Percentiles rank a stretch among this genome's conserved stretches.
Evolutionary conservation across 306 rosid genomes (phyloP).

Genomic region (Pyrus communis): DNA sequence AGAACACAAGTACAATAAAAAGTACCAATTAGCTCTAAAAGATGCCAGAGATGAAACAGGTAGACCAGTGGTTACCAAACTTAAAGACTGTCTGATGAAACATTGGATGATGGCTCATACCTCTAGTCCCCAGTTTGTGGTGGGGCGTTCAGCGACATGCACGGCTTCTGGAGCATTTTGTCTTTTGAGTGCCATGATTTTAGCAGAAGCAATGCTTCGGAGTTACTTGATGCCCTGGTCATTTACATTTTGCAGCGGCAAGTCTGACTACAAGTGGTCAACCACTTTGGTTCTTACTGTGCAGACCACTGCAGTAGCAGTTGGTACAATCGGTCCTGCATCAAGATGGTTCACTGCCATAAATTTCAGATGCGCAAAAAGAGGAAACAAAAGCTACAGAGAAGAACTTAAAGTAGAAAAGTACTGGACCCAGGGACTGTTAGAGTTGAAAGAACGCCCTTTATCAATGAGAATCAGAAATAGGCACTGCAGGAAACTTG

Average conservation of each 20-base stretch:
- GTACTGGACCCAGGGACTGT: slow-evolving; percentile 56
- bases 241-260: slow-evolving; percentile 52
- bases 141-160: slow-evolving; percentile 80
- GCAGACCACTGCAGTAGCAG: slow-evolving; percentile 55
- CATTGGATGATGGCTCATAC: slow-evolving; percentile 91
- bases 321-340: slow-evolving; percentile 79
- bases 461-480: slow-evolving; percentile 29
- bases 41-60: slow-evolving; percentile 17
- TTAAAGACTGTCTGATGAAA: slow-evolving; percentile 37
- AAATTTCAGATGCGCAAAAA: slow-evolving; percentile 45
- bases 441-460: slow-evolving; percentile 44
- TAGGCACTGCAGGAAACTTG: slow-evolving; percentile 40
- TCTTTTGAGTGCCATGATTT: slow-evolving; percentile 50
- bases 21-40: slow-evolving; percentile 32
- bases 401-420: slow-evolving; percentile 43
- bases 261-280: slow-evolving; percentile 77
- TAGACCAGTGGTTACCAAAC: slow-evolving; percentile 3
- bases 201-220: slow-evolving; percentile 52
- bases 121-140: slow-evolving; percentile 71
- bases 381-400: slow-evolving; percentile 16
- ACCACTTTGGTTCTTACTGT: slow-evolving; percentile 45
- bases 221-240: slow-evolving; percentile 54
- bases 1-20: slow-evolving; percentile 34
- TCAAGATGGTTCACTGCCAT: slow-evolving; percentile 66
- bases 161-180: slow-evolving; percentile 83